Base-by-base conservation (phyloP, 305 asterid species). In the Galium porrigens region DNA sequence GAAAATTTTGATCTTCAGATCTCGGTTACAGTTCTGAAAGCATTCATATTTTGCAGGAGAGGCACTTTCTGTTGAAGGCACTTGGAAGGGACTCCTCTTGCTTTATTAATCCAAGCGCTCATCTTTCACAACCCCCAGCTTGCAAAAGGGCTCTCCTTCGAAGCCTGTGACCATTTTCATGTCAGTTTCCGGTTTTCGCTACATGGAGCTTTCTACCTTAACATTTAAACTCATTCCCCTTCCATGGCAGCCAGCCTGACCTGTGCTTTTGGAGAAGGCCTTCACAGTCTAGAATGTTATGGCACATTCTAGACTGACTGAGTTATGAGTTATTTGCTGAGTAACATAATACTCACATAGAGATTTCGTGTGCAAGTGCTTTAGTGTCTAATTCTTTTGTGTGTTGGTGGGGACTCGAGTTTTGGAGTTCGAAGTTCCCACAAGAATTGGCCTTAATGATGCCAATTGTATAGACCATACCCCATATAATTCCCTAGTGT, bases 111-210 rank as follows among this genome's bases (percentile, higher is more conserved):
- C 74, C 82, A 33, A 75, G 73, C 65, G 74, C 76, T 59, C 84
- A 80, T 71, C 76, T 82, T 70, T 74, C 96, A 51, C 91, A 85
- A 61, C 82, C 96, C 77, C 97, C 96, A 68, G 74, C 81, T 39
- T 94, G 97, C 96, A 94, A 94, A 87, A 85, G 97, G 80, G 88
- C 94, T 74, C 97, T 94, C 77, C 96, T 94, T 76, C 89, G 90
- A 74, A 86, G 96, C 72, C 94, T 90, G 68, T 94, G 87, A 94
- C 76, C 79, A 58, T 63, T 62, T 58, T 70, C 71, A 69, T 73
- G 72, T 74, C 77, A 36, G 52, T 69, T 66, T 64, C 66, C 66
- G 70, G 75, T 78, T 74, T 75, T 71, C 70, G n/a, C 72, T 64
- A 68, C 63, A 74, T 78, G 79, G 82, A 77, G 80, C 56, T 70